A percentile compares a stretch with the other conserved stretches of the same genome.
Evolutionary conservation across 78 protist genomes (phyloP).

Genomic region (Neovahlkampfia damariscottae): DNA sequence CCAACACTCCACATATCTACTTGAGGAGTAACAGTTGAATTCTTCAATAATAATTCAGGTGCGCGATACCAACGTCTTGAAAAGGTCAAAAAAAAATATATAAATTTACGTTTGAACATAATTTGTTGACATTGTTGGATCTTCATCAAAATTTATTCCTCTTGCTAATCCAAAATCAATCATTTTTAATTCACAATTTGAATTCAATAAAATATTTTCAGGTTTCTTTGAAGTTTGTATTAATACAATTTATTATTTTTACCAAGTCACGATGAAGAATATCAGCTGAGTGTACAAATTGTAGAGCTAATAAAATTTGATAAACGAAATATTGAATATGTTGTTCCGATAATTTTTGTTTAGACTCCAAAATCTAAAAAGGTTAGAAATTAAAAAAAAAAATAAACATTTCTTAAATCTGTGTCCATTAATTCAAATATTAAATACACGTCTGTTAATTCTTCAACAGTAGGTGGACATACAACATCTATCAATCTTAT

Average conservation of each 20-base stretch:
- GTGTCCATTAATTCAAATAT: constrained; percentile 94
- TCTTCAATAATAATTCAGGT: constrained; percentile 71
- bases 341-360: constrained; percentile 17
- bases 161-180: neutral
- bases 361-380: too few species aligned
- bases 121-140: too few species aligned
- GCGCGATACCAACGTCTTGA: constrained; percentile 76
- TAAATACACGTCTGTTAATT: constrained; percentile 82
- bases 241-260: too few species aligned
- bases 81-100: too few species aligned
- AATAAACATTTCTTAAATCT: constrained; percentile 81
- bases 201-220: neutral
- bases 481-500: neutral
- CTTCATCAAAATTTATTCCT: too few species aligned
- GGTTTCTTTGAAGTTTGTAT: too few species aligned
- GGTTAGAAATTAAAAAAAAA: too few species aligned
- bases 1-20: constrained; percentile 65
- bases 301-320: constrained; percentile 29
- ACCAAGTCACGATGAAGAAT: constrained; percentile 38
- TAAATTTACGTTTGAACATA: too few species aligned
- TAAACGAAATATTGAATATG: constrained; percentile 25
- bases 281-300: constrained; percentile 19
- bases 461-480: neutral
- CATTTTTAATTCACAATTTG: neutral
- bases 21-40: constrained; percentile 32